Percentiles rank a stretch among this genome's conserved stretches.
Conservation (phyloP, 768 basidiomycete genomes). For the Mycena belliarum region DNA sequence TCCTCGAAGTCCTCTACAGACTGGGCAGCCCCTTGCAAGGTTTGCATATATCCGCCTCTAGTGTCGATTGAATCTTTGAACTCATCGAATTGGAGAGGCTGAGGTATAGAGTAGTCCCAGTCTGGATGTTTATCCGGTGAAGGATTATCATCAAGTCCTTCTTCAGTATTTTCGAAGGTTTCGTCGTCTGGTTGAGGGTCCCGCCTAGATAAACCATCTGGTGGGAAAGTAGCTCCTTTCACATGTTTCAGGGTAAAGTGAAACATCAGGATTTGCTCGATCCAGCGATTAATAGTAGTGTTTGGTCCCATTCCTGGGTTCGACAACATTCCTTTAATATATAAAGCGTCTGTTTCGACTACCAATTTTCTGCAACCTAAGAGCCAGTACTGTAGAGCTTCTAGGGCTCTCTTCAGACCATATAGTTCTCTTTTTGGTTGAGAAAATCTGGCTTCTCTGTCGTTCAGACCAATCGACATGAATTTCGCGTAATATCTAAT, state of each 20-base stretch:
- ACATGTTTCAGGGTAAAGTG: background rate
- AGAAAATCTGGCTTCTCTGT: background rate
- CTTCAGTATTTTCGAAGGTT: background rate
- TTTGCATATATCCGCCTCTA: no score
- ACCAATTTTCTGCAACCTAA: background rate
- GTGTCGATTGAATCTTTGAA: no score
- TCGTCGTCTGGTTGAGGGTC: background rate
- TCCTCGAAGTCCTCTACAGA: no score
- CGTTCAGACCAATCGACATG: background rate
- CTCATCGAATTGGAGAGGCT: no score
- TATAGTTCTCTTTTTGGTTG: background rate
- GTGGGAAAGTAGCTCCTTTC: background rate
- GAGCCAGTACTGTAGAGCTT: background rate
- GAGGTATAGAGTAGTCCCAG: background rate
- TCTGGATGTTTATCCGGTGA: background rate
- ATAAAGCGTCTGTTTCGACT: conserved; percentile 21
- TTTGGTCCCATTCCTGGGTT: conserved; percentile 20
- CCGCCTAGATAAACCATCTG: background rate
- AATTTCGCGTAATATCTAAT: background rate
- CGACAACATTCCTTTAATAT: conserved; percentile 16
- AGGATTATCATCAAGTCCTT: background rate
- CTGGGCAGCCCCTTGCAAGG: no score
- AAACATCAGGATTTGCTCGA: conserved; percentile 4
- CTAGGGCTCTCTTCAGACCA: background rate
- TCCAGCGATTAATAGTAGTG: conserved; percentile 23